Evolutionary conservation across 371 early-diverging fungal genomes (phyloP).

Genomic region (Thermomucor indicae-seudaticae): DNA sequence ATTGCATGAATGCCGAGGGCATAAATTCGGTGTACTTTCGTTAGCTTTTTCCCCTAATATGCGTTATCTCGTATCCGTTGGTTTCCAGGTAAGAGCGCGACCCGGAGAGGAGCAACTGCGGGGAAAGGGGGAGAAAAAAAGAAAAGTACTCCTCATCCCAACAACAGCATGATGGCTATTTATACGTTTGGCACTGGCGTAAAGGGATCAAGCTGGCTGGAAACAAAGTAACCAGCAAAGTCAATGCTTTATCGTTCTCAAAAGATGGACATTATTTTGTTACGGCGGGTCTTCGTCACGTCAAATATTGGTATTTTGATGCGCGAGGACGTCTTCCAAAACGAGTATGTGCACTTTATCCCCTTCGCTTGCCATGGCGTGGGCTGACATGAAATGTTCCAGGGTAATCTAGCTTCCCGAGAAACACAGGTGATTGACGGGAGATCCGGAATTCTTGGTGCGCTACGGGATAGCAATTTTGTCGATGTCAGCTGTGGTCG

Average conservation of each 20-base stretch:
- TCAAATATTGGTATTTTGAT: conserved; percentile 82
- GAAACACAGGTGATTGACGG: conserved; percentile 71
- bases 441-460: conserved; percentile 62
- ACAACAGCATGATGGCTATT: conserved; percentile 80
- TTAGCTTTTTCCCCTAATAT: conserved; percentile 73
- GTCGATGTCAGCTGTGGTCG: conserved; percentile 62
- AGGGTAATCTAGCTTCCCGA: conserved; percentile 29
- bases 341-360: conserved; percentile 18
- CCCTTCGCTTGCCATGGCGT: background rate
- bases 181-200: conserved; percentile 84
- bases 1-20: conserved; percentile 66
- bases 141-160: background rate
- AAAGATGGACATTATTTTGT: conserved; percentile 69
- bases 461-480: conserved; percentile 68
- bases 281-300: conserved; percentile 76
- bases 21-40: conserved; percentile 77
- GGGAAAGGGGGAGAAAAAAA: background rate
- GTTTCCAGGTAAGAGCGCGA: conserved; percentile 61
- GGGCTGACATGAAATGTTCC: background rate
- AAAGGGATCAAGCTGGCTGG: conserved; percentile 62
- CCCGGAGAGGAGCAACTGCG: background rate
- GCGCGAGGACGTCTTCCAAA: conserved; percentile 37
- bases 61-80: conserved; percentile 72
- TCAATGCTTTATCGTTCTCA: conserved; percentile 63
- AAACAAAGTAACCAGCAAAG: conserved; percentile 67